phyloP scores from a whole-genome alignment of 139 green algal genomes.

The Chlorella vulgaris region DNA sequence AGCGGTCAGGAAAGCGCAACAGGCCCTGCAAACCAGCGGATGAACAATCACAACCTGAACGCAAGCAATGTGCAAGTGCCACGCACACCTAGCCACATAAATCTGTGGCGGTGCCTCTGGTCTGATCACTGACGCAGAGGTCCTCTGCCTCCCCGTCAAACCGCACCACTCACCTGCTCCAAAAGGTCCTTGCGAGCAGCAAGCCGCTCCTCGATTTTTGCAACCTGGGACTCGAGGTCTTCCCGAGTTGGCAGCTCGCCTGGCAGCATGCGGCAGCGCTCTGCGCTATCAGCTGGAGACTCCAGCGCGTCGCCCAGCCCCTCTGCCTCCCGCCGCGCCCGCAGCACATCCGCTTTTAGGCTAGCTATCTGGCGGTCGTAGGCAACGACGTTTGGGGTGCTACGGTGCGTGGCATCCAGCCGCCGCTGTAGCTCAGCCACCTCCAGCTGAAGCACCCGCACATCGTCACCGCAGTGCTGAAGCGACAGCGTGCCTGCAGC shows the following conservation, averaged over 20 bases:
- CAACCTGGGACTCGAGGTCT: constrained; percentile 75
- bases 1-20: background rate
- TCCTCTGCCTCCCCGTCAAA: background rate
- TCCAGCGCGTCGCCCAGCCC: constrained; percentile 70
- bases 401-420: constrained; percentile 57
- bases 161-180: constrained; percentile 8
- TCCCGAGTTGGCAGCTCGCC: constrained; percentile 79
- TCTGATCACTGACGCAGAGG: too few relatives aligned
- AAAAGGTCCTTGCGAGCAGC: constrained; percentile 75
- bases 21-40: too few relatives aligned
- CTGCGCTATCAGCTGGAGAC: constrained; percentile 64
- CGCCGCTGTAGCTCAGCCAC: constrained; percentile 62
- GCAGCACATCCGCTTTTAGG: constrained; percentile 30
- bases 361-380: constrained; percentile 29
- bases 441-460: constrained; percentile 67
- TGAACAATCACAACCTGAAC: too few relatives aligned
- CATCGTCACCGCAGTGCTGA: constrained; percentile 66
- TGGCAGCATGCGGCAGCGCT: constrained; percentile 70
- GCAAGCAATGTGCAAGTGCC: background rate
- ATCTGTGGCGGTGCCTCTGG: too few relatives aligned
- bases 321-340: constrained; percentile 59
- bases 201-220: constrained; percentile 76
- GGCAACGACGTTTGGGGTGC: constrained; percentile 20
- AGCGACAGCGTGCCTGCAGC: constrained; percentile 61
- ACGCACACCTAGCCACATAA: background rate